These are phyloP conservation scores for Pneumocystis oryctolagi DNA, from an alignment of 1,139 yeast genomes.

Conservation along the genomic window DNA sequence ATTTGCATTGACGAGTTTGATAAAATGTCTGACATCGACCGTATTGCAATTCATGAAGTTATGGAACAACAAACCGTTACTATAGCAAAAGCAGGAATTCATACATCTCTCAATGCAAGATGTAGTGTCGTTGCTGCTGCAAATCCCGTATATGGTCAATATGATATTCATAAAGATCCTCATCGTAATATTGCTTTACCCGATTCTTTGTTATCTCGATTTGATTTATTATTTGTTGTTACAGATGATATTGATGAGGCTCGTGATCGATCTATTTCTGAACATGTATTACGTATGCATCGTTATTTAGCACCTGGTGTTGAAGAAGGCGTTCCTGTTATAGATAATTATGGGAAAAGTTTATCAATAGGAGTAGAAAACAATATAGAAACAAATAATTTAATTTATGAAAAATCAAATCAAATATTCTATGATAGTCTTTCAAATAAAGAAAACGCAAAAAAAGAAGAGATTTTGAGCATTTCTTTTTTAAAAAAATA, in stretches of 20 bases:
- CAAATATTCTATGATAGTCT: conserved; percentile 76
- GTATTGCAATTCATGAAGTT: conserved; percentile 97
- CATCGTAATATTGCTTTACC: conserved; percentile 94
- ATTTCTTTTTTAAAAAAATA: conserved; percentile 83
- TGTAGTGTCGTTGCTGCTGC: conserved; percentile 98
- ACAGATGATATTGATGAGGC: conserved; percentile 86
- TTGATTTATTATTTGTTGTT: conserved; percentile 85
- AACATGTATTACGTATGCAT: conserved; percentile 90
- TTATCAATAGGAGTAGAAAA: conserved; percentile 10
- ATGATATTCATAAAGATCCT: conserved; percentile 91
- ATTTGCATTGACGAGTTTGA: conserved; percentile 98
- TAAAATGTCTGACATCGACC: conserved; percentile 90
- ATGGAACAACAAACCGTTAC: conserved; percentile 99
- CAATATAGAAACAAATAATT: conserved; percentile 36
- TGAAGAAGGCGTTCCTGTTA: conserved; percentile 88
- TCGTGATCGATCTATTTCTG: conserved; percentile 75
- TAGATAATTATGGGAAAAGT: conserved; percentile 29
- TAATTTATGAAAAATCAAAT: conserved; percentile 69
- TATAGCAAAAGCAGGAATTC: conserved; percentile 96
- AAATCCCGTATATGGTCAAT: conserved; percentile 93
- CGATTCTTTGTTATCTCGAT: conserved; percentile 90
- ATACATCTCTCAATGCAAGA: conserved; percentile 88
- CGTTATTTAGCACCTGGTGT: conserved; percentile 78
- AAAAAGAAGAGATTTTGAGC: conserved; percentile 50
- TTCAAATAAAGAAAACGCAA: conserved; percentile 26